Percentiles rank a stretch among this genome's conserved stretches.
These are phyloP conservation scores for Crithidia expoeki DNA, from an alignment of 208 protist species.

Conservation along the genomic window DNA sequence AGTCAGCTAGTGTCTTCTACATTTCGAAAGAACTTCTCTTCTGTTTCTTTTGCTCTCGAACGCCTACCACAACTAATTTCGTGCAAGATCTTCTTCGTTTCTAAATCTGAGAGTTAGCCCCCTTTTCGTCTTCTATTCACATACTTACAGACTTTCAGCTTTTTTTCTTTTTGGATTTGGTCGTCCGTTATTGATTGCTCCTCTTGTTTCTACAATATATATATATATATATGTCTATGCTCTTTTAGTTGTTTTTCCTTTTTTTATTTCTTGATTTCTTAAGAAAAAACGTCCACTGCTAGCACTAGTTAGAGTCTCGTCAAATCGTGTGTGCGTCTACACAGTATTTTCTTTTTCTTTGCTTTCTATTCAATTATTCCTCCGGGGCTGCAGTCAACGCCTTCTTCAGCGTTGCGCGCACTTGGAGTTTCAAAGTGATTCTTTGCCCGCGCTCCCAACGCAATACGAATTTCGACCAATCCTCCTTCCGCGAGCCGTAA, in stretches of 20 bases:
- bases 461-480: neutral
- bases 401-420: neutral
- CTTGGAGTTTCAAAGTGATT: neutral
- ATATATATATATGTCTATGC: neutral
- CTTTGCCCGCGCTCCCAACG: neutral
- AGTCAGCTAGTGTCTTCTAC: constrained; percentile 1
- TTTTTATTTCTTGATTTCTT: neutral
- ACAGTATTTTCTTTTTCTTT: neutral
- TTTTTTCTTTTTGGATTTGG: neutral
- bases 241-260: constrained; percentile 4
- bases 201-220: constrained; percentile 3
- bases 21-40: neutral
- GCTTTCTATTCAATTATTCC: constrained; percentile 15
- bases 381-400: neutral
- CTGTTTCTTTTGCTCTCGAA: neutral
- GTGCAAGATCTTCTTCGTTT: neutral
- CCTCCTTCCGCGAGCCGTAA: neutral
- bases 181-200: neutral
- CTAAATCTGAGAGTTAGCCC: neutral
- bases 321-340: constrained; percentile 3
- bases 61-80: neutral
- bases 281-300: neutral
- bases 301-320: constrained; percentile 4
- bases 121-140: neutral
- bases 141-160: neutral